Percentiles rank a stretch among this genome's conserved stretches.
Evolutionary conservation across 2,329 filamentous ascomycete species (phyloP).

Genomic region (Chaetomium strumarium): DNA sequence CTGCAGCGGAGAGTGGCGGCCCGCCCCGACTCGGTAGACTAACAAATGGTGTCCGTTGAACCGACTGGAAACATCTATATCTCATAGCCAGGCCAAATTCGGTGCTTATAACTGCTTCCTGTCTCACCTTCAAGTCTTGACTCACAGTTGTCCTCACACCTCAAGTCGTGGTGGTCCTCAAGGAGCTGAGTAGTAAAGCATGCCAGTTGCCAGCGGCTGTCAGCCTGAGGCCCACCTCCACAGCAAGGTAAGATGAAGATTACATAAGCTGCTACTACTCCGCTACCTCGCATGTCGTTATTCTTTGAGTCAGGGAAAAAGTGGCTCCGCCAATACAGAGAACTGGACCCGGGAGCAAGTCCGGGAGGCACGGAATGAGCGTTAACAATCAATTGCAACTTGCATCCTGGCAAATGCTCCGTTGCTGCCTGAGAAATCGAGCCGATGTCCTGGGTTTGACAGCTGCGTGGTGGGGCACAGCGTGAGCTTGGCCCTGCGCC

Average conservation of each 20-base stretch:
- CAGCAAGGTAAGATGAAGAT: too few species aligned
- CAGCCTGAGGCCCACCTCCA: too few species aligned
- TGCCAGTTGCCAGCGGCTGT: background rate
- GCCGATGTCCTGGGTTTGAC: background rate
- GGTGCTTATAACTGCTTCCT: slow-evolving; percentile 1
- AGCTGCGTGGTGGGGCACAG: slow-evolving; percentile 10
- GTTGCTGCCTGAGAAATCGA: slow-evolving; percentile 9
- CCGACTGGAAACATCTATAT: slow-evolving; percentile 4
- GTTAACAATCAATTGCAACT: too few species aligned
- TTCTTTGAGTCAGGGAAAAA: too few species aligned
- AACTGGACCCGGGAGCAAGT: too few species aligned
- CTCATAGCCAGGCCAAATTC: slow-evolving; percentile 17
- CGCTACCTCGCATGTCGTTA: too few species aligned
- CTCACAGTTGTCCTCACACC: slow-evolving; percentile 17
- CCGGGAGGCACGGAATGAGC: too few species aligned
- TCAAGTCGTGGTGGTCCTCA: slow-evolving; percentile 11
- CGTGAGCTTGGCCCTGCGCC: background rate
- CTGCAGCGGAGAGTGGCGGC: background rate
- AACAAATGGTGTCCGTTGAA: slow-evolving; percentile 8
- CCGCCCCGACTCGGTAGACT: slow-evolving; percentile 1
- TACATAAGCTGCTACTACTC: background rate
- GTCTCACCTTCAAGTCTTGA: background rate
- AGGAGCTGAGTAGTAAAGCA: background rate
- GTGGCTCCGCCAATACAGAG: too few species aligned
- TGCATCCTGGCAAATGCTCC: background rate